Conservation (phyloP, 2,329 filamentous ascomycete species). For the Ceratocystis variospora region DNA sequence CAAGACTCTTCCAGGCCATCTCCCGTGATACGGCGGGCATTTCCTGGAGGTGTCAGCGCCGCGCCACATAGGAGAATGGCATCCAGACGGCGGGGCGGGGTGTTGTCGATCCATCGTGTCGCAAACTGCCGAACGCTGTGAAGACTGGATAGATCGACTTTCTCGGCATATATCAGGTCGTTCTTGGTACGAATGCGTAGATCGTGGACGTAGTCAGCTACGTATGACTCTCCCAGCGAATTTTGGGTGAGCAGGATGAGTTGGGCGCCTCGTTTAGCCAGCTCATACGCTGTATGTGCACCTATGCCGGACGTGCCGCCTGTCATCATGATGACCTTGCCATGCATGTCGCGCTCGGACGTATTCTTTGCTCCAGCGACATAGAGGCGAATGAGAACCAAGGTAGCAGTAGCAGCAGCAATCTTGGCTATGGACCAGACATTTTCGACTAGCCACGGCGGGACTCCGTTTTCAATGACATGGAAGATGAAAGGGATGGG, state of each 20-base stretch:
- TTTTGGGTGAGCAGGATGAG: slow-evolving; percentile 78
- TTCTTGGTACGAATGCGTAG: slow-evolving; percentile 64
- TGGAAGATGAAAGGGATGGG: slow-evolving; percentile 39
- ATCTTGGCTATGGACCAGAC: slow-evolving; percentile 32
- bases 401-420: slow-evolving; percentile 26
- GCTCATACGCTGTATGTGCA: slow-evolving; percentile 55
- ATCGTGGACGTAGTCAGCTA: slow-evolving; percentile 86
- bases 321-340: slow-evolving; percentile 85
- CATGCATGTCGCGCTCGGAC: slow-evolving; percentile 75
- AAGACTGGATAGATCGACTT: slow-evolving; percentile 79
- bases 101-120: slow-evolving; percentile 95
- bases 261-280: slow-evolving; percentile 76
- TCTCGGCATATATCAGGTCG: slow-evolving; percentile 84
- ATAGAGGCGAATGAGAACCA: slow-evolving; percentile 53
- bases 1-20: slow-evolving; percentile 82
- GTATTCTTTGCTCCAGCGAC: slow-evolving; percentile 60
- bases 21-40: slow-evolving; percentile 44
- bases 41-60: slow-evolving; percentile 56
- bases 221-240: slow-evolving; percentile 68
- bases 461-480: slow-evolving; percentile 35
- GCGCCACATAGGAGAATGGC: slow-evolving; percentile 82
- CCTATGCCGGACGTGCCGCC: slow-evolving; percentile 92
- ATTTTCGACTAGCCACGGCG: slow-evolving; percentile 35
- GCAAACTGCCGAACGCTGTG: slow-evolving; percentile 86
- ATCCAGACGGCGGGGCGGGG: slow-evolving; percentile 74